A percentile compares a stretch with the other conserved stretches of the same genome.
Evolutionary conservation across 2,329 filamentous ascomycete species (phyloP).

Genomic region (Cladorrhinum sp.): DNA sequence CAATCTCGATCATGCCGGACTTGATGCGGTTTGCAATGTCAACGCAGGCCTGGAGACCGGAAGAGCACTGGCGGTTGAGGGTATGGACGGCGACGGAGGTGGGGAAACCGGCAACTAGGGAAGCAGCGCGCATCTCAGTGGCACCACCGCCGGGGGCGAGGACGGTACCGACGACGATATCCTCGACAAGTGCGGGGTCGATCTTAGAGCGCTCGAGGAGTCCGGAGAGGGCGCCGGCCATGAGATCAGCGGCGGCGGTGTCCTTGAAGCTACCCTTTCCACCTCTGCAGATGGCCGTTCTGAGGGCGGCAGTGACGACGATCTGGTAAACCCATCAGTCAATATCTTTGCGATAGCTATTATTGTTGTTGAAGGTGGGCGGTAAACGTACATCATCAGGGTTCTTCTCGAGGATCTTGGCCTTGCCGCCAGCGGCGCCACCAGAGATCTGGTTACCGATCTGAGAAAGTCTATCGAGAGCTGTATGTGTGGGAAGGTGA

Average conservation of each 20-base stretch:
- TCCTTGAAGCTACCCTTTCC: constrained; percentile 96
- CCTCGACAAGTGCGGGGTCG: constrained; percentile 83
- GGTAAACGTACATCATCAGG: constrained; percentile 58
- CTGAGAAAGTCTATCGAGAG: constrained; percentile 56
- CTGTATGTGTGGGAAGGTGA: constrained; percentile 34
- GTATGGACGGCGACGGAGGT: constrained; percentile 79
- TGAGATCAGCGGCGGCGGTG: constrained; percentile 79
- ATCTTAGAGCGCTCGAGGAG: constrained; percentile 83
- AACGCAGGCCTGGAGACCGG: constrained; percentile 85
- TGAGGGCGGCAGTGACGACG: constrained; percentile 88
- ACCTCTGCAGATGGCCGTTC: constrained; percentile 88
- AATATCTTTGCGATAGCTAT: constrained; percentile 18
- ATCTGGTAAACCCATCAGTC: constrained; percentile 48
- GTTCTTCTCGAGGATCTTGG: constrained; percentile 62
- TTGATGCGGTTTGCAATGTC: constrained; percentile 93
- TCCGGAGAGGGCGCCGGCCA: constrained; percentile 77
- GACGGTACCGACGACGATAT: constrained; percentile 88
- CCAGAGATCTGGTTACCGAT: constrained; percentile 60
- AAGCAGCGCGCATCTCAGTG: constrained; percentile 93
- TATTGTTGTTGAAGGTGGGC: neutral
- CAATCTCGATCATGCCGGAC: constrained; percentile 89
- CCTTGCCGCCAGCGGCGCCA: constrained; percentile 43
- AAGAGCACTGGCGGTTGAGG: constrained; percentile 92
- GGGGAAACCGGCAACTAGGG: constrained; percentile 86
- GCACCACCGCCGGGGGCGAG: constrained; percentile 90